Evolutionary conservation across 805 yeast genomes (phyloP).

Genomic region (Ogataea chonburiensis): DNA sequence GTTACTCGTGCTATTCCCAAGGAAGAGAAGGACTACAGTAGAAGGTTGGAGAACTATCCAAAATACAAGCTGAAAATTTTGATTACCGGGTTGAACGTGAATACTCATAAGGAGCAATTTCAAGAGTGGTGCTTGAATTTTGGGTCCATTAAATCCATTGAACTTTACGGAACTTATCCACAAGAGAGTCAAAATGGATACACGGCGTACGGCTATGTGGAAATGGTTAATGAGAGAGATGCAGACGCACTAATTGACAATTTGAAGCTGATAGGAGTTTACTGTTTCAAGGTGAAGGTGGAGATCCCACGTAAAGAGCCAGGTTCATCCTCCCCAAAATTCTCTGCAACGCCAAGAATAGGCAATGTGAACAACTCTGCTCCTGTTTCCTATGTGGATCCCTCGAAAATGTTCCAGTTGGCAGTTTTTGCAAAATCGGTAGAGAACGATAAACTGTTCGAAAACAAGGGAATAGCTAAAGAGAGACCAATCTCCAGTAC

Average conservation of each 20-base stretch:
- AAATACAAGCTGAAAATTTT: slow-evolving; percentile 28
- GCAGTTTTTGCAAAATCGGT: slow-evolving; percentile 29
- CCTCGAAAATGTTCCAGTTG: slow-evolving; percentile 28
- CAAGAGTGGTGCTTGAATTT: slow-evolving; percentile 29
- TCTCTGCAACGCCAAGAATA: slow-evolving; percentile 1
- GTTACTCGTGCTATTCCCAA: slow-evolving; percentile 36
- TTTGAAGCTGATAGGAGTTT: slow-evolving; percentile 23
- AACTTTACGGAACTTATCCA: slow-evolving; percentile 26
- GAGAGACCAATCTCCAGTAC: slow-evolving; percentile 3
- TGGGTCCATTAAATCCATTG: slow-evolving; percentile 28
- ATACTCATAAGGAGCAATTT: slow-evolving; percentile 22
- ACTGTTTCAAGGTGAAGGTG: slow-evolving; percentile 32
- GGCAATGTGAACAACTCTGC: slow-evolving; percentile 3
- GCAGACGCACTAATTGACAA: slow-evolving; percentile 26
- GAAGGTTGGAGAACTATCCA: slow-evolving; percentile 18
- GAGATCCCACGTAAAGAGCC: slow-evolving; percentile 24
- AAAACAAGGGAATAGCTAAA: slow-evolving; percentile 5
- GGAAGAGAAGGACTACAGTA: slow-evolving; percentile 30
- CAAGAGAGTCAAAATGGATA: slow-evolving; percentile 14
- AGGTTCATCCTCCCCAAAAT: slow-evolving; percentile 9
- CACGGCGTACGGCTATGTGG: slow-evolving; percentile 34
- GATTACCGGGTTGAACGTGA: slow-evolving; percentile 27
- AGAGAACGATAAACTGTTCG: slow-evolving; percentile 20
- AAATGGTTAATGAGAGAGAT: slow-evolving; percentile 26
- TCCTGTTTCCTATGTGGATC: slow-evolving; percentile 29